A percentile compares a stretch with the other conserved stretches of the same genome.
Conservation (phyloP, 495 filamentous ascomycete genomes). For the Aspergillus steynii region DNA sequence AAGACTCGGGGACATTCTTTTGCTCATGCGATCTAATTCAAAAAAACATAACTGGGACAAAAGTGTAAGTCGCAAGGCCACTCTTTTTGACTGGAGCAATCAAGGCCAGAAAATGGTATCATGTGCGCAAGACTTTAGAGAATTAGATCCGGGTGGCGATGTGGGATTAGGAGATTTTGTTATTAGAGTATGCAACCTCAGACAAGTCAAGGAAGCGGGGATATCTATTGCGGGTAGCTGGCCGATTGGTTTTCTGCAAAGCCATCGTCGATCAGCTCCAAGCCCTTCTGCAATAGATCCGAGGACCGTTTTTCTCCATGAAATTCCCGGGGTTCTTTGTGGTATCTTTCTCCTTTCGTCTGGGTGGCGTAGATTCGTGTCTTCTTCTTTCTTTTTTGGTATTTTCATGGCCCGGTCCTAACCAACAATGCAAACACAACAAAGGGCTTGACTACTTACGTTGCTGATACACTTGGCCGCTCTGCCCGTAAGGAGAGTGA, state of each 20-base stretch:
- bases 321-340: slow-evolving; percentile 18
- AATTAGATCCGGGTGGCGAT: slow-evolving; percentile 38
- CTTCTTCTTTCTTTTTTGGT: slow-evolving; percentile 9
- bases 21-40: slow-evolving; percentile 39
- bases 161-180: slow-evolving; percentile 43
- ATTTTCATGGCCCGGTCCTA: slow-evolving; percentile 23
- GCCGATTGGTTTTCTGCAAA: slow-evolving; percentile 44
- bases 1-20: slow-evolving; percentile 14
- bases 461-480: slow-evolving; percentile 75
- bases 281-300: slow-evolving; percentile 26
- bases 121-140: slow-evolving; percentile 39
- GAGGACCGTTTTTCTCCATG: slow-evolving; percentile 17
- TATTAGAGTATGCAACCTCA: slow-evolving; percentile 37
- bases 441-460: slow-evolving; percentile 56
- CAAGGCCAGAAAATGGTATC: slow-evolving; percentile 47
- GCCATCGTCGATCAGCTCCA: slow-evolving; percentile 32
- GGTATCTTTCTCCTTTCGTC: slow-evolving; percentile 11
- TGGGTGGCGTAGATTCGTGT: slow-evolving; percentile 1
- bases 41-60: slow-evolving; percentile 32
- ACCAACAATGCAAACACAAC: slow-evolving; percentile 27
- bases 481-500: slow-evolving; percentile 72
- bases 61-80: slow-evolving; percentile 36
- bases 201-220: slow-evolving; percentile 23
- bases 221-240: slow-evolving; percentile 48
- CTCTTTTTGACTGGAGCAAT: slow-evolving; percentile 39